These are phyloP conservation scores for Fagopyrum esculentum DNA, from an alignment of 148 eudicot genomes.

Conservation along the genomic window DNA sequence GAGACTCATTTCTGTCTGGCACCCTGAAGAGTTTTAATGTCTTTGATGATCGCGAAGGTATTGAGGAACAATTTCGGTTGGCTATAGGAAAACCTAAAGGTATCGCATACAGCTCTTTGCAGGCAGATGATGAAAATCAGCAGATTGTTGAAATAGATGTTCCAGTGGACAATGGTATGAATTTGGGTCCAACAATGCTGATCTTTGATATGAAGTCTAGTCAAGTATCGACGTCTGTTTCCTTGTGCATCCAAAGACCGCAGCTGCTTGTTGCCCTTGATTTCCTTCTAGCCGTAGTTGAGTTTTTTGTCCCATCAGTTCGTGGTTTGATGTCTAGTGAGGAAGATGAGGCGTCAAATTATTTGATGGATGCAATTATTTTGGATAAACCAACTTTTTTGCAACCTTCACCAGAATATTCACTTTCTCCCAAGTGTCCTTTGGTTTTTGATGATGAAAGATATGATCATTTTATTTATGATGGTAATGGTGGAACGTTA, in stretches of 20 bases:
- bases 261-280: conserved; percentile 96
- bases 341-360: conserved; percentile 47
- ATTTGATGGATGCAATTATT: conserved; percentile 55
- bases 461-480: conserved; percentile 61
- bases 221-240: conserved; percentile 49
- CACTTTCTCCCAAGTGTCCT: conserved; percentile 74
- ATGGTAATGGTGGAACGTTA: conserved; percentile 82
- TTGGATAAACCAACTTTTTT: conserved; percentile 44
- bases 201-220: conserved; percentile 74
- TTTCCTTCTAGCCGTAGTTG: conserved; percentile 77
- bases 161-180: conserved; percentile 18
- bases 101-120: conserved; percentile 30
- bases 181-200: conserved; percentile 70
- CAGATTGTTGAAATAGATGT: conserved; percentile 22
- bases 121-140: conserved; percentile 31
- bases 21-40: conserved; percentile 80
- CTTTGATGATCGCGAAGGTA: conserved; percentile 91
- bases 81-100: conserved; percentile 76
- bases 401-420: conserved; percentile 55
- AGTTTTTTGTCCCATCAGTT: conserved; percentile 87
- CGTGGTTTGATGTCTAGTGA: conserved; percentile 55
- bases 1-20: conserved; percentile 72
- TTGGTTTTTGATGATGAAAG: conserved; percentile 74
- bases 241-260: conserved; percentile 84
- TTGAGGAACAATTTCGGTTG: conserved; percentile 75